Evolutionary conservation across 257 asterid species (phyloP), one percentile per base, ranked within the genome.

Genomic region (Eustoma russellianum): DNA sequence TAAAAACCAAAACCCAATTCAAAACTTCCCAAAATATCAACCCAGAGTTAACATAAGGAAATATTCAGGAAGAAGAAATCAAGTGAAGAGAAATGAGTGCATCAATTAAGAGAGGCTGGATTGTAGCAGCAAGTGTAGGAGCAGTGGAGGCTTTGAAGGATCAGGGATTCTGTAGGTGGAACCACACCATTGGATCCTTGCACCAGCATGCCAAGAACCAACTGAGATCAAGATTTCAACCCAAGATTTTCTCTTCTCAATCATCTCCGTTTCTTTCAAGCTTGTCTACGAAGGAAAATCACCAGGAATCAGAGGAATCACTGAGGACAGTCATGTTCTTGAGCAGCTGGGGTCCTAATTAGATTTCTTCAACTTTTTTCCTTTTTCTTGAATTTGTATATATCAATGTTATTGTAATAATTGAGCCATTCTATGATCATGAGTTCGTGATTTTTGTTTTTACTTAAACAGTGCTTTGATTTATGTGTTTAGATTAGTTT

Each of bases 321-420:
- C 41, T 70, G 2, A 60, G 72, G 24, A 70, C 65, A 59, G 55
- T 68, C 17, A 63, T 68, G 70, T 55, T 48, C 48, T 63, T 63
- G 70, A 70, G 67, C 52, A 64, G 64, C 15, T 70, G 75, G 75
- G 67, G 75, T 50, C 75, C 70, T 5, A 44, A 64, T 48, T 68
- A 17, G 46, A 1, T 7, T 28, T 14, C 11, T 33, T 15, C 7
- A 8, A 44, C 1, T 10, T 13, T 16, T 13, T 19, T 52, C n/a
- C 7, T 16, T 13, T 19, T 52, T 5, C 6, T 30, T 10, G 47
- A 28, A 52, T 24, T 24, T 24, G 30, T 24, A 1, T 24, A 24
- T 24, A 24, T 24, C 2, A 24, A 24, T 24, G 30, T 24, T 24
- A 24, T 24, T 24, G 30, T 24, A 24, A 24, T 24, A 24, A 24